phyloP scores from a whole-genome alignment of 2,329 filamentous ascomycete genomes.

The Hymenoscyphus linearis region DNA sequence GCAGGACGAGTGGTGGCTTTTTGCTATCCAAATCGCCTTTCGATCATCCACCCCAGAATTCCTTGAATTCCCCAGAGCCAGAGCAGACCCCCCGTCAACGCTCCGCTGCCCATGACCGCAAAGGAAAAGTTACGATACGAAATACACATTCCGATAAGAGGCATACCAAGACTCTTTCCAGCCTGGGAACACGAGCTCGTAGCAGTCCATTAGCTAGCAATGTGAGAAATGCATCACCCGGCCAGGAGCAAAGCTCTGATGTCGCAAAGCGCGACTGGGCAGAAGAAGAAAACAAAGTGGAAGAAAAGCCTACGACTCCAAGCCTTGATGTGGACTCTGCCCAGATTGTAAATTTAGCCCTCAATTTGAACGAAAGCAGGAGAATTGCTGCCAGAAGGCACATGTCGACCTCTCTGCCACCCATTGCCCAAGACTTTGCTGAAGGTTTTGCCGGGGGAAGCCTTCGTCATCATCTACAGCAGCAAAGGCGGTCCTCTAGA shows the following conservation, averaged over 20 bases:
- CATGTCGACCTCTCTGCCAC: slow-evolving; percentile 44
- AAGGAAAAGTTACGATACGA: slow-evolving; percentile 23
- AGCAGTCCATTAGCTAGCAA: slow-evolving; percentile 27
- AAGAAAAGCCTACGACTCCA: slow-evolving; percentile 13
- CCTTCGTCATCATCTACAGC: slow-evolving; percentile 64
- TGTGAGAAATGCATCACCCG: slow-evolving; percentile 16
- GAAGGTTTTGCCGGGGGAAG: slow-evolving; percentile 48
- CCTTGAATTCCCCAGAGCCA: neutral
- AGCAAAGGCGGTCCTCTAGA: slow-evolving; percentile 59
- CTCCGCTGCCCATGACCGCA: slow-evolving; percentile 21
- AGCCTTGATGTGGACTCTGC: slow-evolving; percentile 68
- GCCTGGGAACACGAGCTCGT: slow-evolving; percentile 18
- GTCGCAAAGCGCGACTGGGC: slow-evolving; percentile 8
- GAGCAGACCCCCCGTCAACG: slow-evolving; percentile 17
- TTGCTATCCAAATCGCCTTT: slow-evolving; percentile 26
- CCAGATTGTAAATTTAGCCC: slow-evolving; percentile 87
- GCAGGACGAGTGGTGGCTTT: slow-evolving; percentile 28
- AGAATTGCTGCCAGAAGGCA: slow-evolving; percentile 57
- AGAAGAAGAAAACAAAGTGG: neutral
- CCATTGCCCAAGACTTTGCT: slow-evolving; percentile 37
- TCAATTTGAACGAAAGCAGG: slow-evolving; percentile 80
- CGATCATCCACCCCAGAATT: slow-evolving; percentile 14
- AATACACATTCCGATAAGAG: slow-evolving; percentile 21
- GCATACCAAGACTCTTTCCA: slow-evolving; percentile 23
- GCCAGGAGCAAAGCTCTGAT: slow-evolving; percentile 4